Evolutionary conservation across 2,329 filamentous ascomycete species (phyloP), one percentile per base, ranked within the genome.

Genomic region (Nigrospora oryzae): DNA sequence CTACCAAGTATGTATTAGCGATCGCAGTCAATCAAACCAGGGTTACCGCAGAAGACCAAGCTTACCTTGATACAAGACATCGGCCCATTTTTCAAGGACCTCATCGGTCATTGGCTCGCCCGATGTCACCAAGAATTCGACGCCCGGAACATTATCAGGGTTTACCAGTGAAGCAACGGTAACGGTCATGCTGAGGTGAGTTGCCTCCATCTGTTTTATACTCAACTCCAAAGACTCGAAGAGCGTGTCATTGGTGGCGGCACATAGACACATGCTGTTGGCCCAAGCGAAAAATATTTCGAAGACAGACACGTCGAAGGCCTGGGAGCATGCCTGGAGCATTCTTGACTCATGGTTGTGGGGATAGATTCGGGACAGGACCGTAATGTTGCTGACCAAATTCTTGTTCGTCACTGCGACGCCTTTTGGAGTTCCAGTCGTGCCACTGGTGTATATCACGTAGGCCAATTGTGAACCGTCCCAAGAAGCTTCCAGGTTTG

Each of bases 231-330:
- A 67, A 53, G 94, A 81, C 35, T 71, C 72, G 54, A 91, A 88
- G 0, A 94, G 64, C 2, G 79, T 74, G 53, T 93, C 85, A 52
- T 90, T 89, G 0, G 71, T 76, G 0, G 81, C 84, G 2, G 85
- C 79, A 57, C 86, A 95, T 12, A 95, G 69, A 48, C 83, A 85
- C 69, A 91, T 87, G 4, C 88, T 88, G 32, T 74, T 73, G 39
- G 77, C 76, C 84, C 89, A 94, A 0, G 88, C 72, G 54, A 88
- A 94, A 60, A 95, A 91, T 13, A 94, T 90, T 56, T 95, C 89
- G 58, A 94, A 94, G 0, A 94, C 85, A 0, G 88, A 94, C 2
- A 94, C 82, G 56, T 94, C 87, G 57, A 94, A 95, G 0, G 84
- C 84, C 56, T 89, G 86, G 0, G 87, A 91, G 56, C 86, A 94